Evolutionary conservation across 352 stramenopile species (phyloP), one percentile per base, ranked within the genome.

Genomic region (Phytophthora meadii): DNA sequence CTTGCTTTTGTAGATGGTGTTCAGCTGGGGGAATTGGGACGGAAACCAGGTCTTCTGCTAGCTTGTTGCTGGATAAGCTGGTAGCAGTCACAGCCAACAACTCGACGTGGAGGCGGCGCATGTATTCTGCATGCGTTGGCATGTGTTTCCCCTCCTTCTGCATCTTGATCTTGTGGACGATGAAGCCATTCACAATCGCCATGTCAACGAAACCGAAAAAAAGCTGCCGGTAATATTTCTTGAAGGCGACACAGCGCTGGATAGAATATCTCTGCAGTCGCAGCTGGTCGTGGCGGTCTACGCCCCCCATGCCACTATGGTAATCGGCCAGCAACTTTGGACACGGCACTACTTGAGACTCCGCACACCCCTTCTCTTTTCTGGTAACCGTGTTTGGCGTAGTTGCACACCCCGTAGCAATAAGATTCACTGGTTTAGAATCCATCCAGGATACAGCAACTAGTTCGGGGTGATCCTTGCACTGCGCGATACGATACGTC

Each of bases 181-280:
- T 65, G 25, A 53, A 70, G 17, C 48, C 42, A 19, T 61, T 65
- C 2, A 52, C 19, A 19, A 19, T 19, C 19, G 19, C 19, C 19
- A 19, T 19, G 19, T 19, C 19, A 1, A 19, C 19, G 17, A 71
- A 54, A 1, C 9, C 50, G 4, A 72, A 25, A 17, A 72, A 72
- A 4, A 66, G 44, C 4, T 56, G 36, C 8, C 53, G 54, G 44
- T 65, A 70, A 50, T 71, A 66, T 34, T 61, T 62, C n/a, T 52
- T 25, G 45, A 62, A 52, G 10, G 42, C 19, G n/a, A n/a, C n/a
- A n/a, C n/a, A 19, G 19, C 19, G 19, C 19, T 19, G 19, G 19
- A 19, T 19, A 19, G 19, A 19, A 19, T 19, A 19, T 19, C 19
- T 19, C 19, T 19, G 19, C 19, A 19, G 19, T 19, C 19, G 1